A percentile compares a stretch with the other conserved stretches of the same genome.
Evolutionary conservation across 2,329 filamentous ascomycete genomes (phyloP).

Genomic region (Penicillium sumatraense): DNA sequence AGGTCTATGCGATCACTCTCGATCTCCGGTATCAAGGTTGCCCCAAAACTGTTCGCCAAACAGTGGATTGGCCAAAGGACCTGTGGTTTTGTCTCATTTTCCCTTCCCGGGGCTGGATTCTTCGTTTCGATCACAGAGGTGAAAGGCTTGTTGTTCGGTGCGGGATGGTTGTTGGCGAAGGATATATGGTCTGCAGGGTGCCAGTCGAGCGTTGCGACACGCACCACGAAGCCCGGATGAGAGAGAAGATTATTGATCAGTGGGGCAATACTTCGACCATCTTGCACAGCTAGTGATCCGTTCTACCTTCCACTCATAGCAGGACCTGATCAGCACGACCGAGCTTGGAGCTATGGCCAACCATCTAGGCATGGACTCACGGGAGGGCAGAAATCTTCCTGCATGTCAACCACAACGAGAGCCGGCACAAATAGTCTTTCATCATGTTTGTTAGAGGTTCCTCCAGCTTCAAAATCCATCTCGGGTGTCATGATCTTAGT

Average conservation of each 20-base stretch:
- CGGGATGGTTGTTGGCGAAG: conserved; percentile 78
- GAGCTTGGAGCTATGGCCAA: conserved; percentile 2
- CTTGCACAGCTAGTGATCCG: conserved; percentile 80
- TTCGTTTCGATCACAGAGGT: conserved; percentile 65
- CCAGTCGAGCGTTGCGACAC: conserved; percentile 89
- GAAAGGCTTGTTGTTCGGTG: conserved; percentile 69
- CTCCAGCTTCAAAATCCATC: background rate
- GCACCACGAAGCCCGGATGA: conserved; percentile 69
- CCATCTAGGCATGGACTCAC: conserved; percentile 55
- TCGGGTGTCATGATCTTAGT: conserved; percentile 1
- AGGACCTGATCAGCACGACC: conserved; percentile 13
- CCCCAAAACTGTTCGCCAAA: conserved; percentile 73
- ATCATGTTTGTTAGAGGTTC: background rate
- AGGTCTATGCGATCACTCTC: conserved; percentile 62
- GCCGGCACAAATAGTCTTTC: conserved; percentile 49
- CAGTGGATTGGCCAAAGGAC: conserved; percentile 92
- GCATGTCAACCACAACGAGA: conserved; percentile 82
- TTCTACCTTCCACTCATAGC: conserved; percentile 55
- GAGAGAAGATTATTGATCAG: conserved; percentile 75
- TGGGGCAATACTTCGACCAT: conserved; percentile 71
- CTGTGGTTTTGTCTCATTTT: conserved; percentile 65
- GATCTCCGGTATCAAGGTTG: conserved; percentile 74
- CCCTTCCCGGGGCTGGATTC: conserved; percentile 54
- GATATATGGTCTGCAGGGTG: conserved; percentile 85
- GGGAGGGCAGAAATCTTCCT: conserved; percentile 93